phyloP scores from a whole-genome alignment of 371 early-diverging fungal species.

The Haplosporangium sp. region DNA sequence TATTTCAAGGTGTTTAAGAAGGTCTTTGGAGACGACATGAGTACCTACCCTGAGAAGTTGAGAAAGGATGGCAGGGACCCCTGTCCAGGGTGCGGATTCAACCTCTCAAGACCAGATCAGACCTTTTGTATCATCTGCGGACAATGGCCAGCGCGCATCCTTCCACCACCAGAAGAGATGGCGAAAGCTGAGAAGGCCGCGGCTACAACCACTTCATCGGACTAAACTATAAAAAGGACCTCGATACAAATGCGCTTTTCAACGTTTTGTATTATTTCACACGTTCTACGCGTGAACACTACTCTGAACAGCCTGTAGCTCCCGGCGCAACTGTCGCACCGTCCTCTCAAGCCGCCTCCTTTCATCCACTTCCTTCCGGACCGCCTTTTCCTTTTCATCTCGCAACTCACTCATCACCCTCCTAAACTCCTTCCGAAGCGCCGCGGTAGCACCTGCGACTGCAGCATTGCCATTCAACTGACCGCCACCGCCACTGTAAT shows the following conservation, averaged over 20 bases:
- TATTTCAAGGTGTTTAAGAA: constrained; percentile 62
- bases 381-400: constrained; percentile 57
- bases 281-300: neutral
- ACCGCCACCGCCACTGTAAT: neutral
- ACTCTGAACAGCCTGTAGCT: constrained; percentile 40
- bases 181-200: constrained; percentile 28
- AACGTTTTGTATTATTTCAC: too few relatives aligned
- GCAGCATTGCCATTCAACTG: constrained; percentile 3
- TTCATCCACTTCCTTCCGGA: constrained; percentile 57
- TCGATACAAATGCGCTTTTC: neutral
- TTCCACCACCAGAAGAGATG: constrained; percentile 47
- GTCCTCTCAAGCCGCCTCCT: constrained; percentile 57
- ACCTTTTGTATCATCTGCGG: constrained; percentile 70
- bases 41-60: constrained; percentile 28
- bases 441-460: constrained; percentile 54
- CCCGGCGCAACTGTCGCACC: constrained; percentile 59
- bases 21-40: constrained; percentile 44
- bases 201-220: neutral
- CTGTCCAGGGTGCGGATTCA: constrained; percentile 64
- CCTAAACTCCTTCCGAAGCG: constrained; percentile 68
- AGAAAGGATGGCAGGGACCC: constrained; percentile 59
- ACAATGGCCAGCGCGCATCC: constrained; percentile 63
- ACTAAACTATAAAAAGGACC: neutral
- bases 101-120: constrained; percentile 56
- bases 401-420: constrained; percentile 62